Percentiles rank a stretch among this genome's conserved stretches.
These are phyloP conservation scores for Cyanophora paradoxa DNA, from an alignment of 78 protist species.

Conservation along the genomic window DNA sequence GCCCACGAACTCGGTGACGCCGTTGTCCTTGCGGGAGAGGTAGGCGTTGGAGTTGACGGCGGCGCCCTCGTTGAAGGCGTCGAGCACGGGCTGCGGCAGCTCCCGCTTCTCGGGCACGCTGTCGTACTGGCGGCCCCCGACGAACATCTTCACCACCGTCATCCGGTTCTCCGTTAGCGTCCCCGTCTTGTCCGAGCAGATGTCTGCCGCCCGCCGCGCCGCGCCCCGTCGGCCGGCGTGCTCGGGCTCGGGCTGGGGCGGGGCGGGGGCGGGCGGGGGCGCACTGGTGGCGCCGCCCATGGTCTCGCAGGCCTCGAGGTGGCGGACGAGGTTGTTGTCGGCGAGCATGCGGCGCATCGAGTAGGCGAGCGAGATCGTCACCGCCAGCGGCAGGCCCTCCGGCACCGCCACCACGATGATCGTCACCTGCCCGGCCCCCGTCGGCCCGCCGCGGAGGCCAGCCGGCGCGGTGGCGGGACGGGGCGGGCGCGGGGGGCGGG, in stretches of 20 bases:
- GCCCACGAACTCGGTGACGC: not conserved
- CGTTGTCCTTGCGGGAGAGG: not conserved
- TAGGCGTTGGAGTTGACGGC: not conserved
- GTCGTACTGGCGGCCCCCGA: not conserved
- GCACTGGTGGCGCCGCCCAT: conserved; percentile 54
- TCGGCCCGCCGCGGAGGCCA: no score
- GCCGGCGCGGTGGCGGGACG: no score
- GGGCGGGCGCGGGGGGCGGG: no score
- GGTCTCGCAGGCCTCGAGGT: conserved; percentile 60
- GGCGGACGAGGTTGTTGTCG: conserved; percentile 64
- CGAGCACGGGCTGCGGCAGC: no score
- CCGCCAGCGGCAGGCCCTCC: conserved; percentile 73
- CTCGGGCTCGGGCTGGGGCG: not conserved
- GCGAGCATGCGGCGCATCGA: conserved; percentile 57
- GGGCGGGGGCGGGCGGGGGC: not conserved
- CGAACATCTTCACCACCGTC: conserved; percentile 43
- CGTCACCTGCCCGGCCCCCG: conserved; percentile 52
- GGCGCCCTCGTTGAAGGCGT: conserved; percentile 1
- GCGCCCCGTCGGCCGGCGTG: not conserved
- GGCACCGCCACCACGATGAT: conserved; percentile 73
- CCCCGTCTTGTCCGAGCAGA: conserved; percentile 78
- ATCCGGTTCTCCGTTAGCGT: conserved; percentile 60
- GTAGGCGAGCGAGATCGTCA: conserved; percentile 71
- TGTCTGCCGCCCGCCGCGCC: not conserved
- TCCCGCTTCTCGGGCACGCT: not conserved